Percentiles rank a stretch among this genome's conserved stretches.
Evolutionary conservation across 495 filamentous ascomycete species (phyloP).

Genomic region (Rhypophila decipiens): DNA sequence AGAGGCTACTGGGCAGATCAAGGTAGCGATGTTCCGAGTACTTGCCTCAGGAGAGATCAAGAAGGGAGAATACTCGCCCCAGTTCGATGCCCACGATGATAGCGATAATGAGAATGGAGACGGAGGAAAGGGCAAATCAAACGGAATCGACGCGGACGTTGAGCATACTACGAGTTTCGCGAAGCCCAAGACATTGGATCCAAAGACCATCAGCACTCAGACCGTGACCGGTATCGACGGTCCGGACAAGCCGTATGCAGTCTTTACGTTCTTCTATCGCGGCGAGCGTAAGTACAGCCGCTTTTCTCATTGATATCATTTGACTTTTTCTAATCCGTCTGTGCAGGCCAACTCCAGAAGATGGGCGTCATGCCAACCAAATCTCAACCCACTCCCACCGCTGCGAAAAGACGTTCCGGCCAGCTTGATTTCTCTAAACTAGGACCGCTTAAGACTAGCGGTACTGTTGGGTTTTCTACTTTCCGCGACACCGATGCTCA

Average conservation of each 20-base stretch:
- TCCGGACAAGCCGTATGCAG: constrained; percentile 89
- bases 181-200: constrained; percentile 93
- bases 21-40: constrained; percentile 93
- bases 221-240: constrained; percentile 98
- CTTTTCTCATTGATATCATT: not conserved
- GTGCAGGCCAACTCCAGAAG: constrained; percentile 79
- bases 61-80: constrained; percentile 92
- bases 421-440: constrained; percentile 79
- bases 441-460: constrained; percentile 72
- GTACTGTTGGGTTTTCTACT: constrained; percentile 80
- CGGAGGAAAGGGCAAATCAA: constrained; percentile 28
- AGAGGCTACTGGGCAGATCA: constrained; percentile 95
- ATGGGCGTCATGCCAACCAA: constrained; percentile 79
- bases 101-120: constrained; percentile 60
- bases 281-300: constrained; percentile 68
- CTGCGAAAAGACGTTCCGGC: constrained; percentile 64
- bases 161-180: constrained; percentile 99
- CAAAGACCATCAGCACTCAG: constrained; percentile 94
- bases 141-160: constrained; percentile 56
- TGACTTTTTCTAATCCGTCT: constrained; percentile 10
- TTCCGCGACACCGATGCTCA: constrained; percentile 67
- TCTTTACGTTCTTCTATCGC: constrained; percentile 96
- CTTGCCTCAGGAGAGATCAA: constrained; percentile 95
- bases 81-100: constrained; percentile 95
- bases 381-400: constrained; percentile 43